Evolutionary conservation across 306 rosid species (phyloP).

Genomic region (Begonia masoniana): DNA sequence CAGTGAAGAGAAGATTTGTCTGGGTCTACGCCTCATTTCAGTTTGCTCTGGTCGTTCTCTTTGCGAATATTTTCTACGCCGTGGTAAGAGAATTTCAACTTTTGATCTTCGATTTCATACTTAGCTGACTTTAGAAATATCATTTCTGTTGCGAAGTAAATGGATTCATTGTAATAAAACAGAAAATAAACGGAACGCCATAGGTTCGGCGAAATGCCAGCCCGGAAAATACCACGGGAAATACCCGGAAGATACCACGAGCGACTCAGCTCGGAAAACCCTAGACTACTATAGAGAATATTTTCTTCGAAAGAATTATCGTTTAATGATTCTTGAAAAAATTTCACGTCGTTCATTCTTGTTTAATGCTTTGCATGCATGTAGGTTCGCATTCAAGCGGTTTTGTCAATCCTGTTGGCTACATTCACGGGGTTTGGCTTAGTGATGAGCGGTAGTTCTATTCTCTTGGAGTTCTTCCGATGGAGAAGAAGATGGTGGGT

Average conservation of each 20-base stretch:
- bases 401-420: slow-evolving; percentile 55
- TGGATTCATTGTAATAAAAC: too few relatives aligned
- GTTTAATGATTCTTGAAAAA: too few relatives aligned
- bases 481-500: slow-evolving; percentile 50
- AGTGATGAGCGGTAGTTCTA: slow-evolving; percentile 44
- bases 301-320: too few relatives aligned
- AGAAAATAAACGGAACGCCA: too few relatives aligned
- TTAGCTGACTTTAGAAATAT: neutral
- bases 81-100: slow-evolving; percentile 41
- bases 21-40: slow-evolving; percentile 91
- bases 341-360: too few relatives aligned
- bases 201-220: too few relatives aligned
- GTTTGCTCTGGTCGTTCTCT: slow-evolving; percentile 64
- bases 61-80: slow-evolving; percentile 65
- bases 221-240: too few relatives aligned
- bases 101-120: slow-evolving; percentile 1
- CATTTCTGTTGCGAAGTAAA: neutral
- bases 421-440: slow-evolving; percentile 74
- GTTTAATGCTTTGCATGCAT: neutral
- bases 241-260: too few relatives aligned
- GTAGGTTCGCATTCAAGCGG: slow-evolving; percentile 46
- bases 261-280: too few relatives aligned
- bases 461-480: slow-evolving; percentile 41
- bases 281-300: too few relatives aligned
- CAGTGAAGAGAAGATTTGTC: slow-evolving; percentile 63